Conservation (phyloP, 768 basidiomycete species). For the Serendipita sp. region DNA sequence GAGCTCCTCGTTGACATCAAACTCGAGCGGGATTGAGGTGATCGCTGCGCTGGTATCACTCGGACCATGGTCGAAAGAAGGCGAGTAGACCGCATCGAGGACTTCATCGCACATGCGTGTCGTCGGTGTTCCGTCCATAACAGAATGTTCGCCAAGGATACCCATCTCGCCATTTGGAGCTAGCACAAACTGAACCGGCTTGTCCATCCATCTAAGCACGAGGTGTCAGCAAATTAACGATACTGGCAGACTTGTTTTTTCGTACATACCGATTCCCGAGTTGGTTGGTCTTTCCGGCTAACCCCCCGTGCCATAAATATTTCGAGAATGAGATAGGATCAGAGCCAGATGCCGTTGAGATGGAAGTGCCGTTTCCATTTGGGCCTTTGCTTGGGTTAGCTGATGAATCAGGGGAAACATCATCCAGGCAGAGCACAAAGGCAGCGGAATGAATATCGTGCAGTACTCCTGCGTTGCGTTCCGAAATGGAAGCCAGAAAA, state of each 20-base stretch:
- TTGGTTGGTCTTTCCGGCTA: slow-evolving; percentile 25
- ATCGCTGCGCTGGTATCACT: slow-evolving; percentile 14
- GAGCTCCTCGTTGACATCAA: slow-evolving; percentile 37
- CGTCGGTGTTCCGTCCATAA: slow-evolving; percentile 83
- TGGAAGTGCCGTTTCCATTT: neutral
- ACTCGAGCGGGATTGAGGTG: slow-evolving; percentile 30
- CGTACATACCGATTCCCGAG: slow-evolving; percentile 25
- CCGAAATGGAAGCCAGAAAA: neutral
- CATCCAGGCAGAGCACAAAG: slow-evolving; percentile 69
- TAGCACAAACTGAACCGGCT: slow-evolving; percentile 75
- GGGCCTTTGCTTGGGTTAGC: neutral
- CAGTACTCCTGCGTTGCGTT: slow-evolving; percentile 45
- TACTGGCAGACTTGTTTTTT: neutral
- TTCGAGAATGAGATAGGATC: slow-evolving; percentile 46
- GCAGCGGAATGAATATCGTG: slow-evolving; percentile 71
- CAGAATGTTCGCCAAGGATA: slow-evolving; percentile 83
- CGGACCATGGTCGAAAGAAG: slow-evolving; percentile 48
- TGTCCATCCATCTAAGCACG: slow-evolving; percentile 47
- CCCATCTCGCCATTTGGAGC: slow-evolving; percentile 71
- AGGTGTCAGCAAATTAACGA: neutral
- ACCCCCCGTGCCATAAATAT: slow-evolving; percentile 67
- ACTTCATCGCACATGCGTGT: slow-evolving; percentile 57
- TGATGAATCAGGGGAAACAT: slow-evolving; percentile 29
- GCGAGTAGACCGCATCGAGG: slow-evolving; percentile 40
- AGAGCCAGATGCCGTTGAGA: neutral